These are phyloP conservation scores for Arabidopsis suecica DNA, from an alignment of 345 rosid genomes.

Conservation along the genomic window DNA sequence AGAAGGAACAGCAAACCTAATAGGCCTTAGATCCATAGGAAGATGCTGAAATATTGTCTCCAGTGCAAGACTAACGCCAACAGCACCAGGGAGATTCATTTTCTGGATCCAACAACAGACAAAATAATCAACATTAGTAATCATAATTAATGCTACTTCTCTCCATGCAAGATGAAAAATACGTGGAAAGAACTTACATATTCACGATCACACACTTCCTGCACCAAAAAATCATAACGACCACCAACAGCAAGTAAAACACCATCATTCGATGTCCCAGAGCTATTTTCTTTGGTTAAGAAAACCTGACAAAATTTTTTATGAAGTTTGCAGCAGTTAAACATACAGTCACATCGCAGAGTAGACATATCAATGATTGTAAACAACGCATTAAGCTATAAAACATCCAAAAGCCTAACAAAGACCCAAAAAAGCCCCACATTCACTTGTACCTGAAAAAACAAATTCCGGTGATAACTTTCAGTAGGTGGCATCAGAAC, in stretches of 20 bases:
- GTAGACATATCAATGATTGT: constrained; percentile 3
- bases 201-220: constrained; percentile 73
- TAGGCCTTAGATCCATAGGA: constrained; percentile 65
- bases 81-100: constrained; percentile 85
- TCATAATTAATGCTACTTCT: neutral
- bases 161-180: constrained; percentile 32
- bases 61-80: constrained; percentile 87
- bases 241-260: constrained; percentile 92
- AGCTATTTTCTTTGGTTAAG: constrained; percentile 66
- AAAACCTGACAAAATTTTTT: constrained; percentile 57
- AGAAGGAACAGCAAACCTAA: constrained; percentile 55
- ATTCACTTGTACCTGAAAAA: constrained; percentile 70
- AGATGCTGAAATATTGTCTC: constrained; percentile 81
- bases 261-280: constrained; percentile 72
- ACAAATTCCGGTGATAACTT: constrained; percentile 77
- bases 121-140: constrained; percentile 3
- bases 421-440: constrained; percentile 17
- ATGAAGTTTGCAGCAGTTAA: constrained; percentile 7
- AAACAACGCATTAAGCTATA: constrained; percentile 9
- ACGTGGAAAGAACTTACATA: constrained; percentile 47
- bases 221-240: constrained; percentile 87
- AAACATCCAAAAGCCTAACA: constrained; percentile 12
- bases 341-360: constrained; percentile 8
- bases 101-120: constrained; percentile 53
- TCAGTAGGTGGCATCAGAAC: constrained; percentile 92